phyloP scores from a whole-genome alignment of 139 green algal species.

The Microglena sp. region DNA sequence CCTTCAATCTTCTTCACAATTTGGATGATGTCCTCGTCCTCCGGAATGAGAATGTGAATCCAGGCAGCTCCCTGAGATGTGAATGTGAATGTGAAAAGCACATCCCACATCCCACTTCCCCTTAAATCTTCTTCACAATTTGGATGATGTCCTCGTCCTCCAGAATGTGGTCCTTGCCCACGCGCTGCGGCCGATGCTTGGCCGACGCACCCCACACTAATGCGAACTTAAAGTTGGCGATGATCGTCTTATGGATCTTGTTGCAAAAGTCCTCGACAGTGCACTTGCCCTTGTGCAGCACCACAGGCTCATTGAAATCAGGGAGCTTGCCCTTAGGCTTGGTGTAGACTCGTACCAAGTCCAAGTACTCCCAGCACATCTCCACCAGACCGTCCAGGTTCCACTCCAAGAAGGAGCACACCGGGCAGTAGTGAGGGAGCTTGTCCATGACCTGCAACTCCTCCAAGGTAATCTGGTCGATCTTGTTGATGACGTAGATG shows the following conservation, averaged over 20 bases:
- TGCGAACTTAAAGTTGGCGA: slow-evolving; percentile 87
- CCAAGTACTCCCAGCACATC: slow-evolving; percentile 93
- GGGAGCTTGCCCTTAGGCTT: slow-evolving; percentile 91
- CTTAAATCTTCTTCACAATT: slow-evolving; percentile 81
- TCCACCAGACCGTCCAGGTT: slow-evolving; percentile 92
- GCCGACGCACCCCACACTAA: slow-evolving; percentile 64
- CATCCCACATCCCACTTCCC: no score
- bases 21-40: slow-evolving; percentile 96
- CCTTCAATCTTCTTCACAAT: slow-evolving; percentile 82
- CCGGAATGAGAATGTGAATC: no score
- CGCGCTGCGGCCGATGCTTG: slow-evolving; percentile 90
- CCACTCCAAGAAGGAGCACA: slow-evolving; percentile 84
- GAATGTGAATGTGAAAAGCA: no score
- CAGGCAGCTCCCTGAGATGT: no score
- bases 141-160: slow-evolving; percentile 95
- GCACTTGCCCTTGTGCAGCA: slow-evolving; percentile 50
- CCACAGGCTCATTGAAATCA: slow-evolving; percentile 95
- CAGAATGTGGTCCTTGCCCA: slow-evolving; percentile 90
- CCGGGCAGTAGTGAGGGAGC: slow-evolving; percentile 94
- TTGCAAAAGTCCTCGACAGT: slow-evolving; percentile 96
- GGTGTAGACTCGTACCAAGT: slow-evolving; percentile 86
- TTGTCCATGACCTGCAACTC: slow-evolving; percentile 81
- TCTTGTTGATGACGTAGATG: slow-evolving; percentile 99
- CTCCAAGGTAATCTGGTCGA: slow-evolving; percentile 64
- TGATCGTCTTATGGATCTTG: slow-evolving; percentile 70